Conservation (phyloP, 345 rosid species). For the Lepidium didymum region DNA sequence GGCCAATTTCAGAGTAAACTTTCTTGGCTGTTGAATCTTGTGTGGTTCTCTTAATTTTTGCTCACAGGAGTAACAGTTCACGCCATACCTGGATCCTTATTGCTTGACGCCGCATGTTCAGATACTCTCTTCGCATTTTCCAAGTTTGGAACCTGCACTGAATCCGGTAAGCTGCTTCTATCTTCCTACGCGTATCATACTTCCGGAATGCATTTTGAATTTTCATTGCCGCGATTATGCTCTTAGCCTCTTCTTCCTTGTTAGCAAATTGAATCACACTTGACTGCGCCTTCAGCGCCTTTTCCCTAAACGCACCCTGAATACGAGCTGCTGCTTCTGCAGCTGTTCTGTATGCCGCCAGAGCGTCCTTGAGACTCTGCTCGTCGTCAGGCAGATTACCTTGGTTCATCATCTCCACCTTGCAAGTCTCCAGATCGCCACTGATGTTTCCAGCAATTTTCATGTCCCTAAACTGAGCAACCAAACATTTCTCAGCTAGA, state of each 20-base stretch:
- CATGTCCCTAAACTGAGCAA: conserved; percentile 81
- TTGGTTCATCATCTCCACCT: conserved; percentile 30
- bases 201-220: conserved; percentile 93
- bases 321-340: conserved; percentile 95
- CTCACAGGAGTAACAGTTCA: background rate
- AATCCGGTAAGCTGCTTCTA: conserved; percentile 79
- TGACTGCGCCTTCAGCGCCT: conserved; percentile 51
- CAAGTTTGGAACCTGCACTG: conserved; percentile 86
- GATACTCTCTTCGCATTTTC: conserved; percentile 66
- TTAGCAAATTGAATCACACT: conserved; percentile 35
- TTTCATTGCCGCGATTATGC: conserved; percentile 83
- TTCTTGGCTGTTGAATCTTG: background rate
- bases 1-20: background rate
- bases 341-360: conserved; percentile 76
- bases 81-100: conserved; percentile 72
- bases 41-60: background rate
- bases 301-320: conserved; percentile 81
- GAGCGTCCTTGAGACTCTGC: conserved; percentile 55
- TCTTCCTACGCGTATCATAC: conserved; percentile 50
- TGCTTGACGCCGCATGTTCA: conserved; percentile 67
- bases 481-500: conserved; percentile 78
- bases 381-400: conserved; percentile 54
- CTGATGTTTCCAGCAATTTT: conserved; percentile 75
- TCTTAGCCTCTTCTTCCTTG: conserved; percentile 62
- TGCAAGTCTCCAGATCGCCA: conserved; percentile 48